These are phyloP conservation scores for Scalesia atractyloides DNA, from an alignment of 129 eudicot species.

Conservation along the genomic window DNA sequence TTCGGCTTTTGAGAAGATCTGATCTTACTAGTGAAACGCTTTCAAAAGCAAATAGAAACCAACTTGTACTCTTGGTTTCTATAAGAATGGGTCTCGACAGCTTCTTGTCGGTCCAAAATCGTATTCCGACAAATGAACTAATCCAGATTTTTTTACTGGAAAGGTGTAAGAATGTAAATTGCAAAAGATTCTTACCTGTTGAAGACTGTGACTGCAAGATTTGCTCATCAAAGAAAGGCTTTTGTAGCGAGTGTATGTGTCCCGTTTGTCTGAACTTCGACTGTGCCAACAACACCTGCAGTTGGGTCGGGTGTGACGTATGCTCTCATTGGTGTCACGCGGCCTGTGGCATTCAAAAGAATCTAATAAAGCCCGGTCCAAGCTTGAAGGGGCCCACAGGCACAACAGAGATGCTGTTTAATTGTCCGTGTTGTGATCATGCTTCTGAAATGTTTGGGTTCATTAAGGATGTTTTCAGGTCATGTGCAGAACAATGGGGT, in stretches of 20 bases:
- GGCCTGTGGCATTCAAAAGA: constrained; percentile 64
- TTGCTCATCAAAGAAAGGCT: constrained; percentile 80
- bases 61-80: constrained; percentile 67
- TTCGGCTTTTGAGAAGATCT: constrained; percentile 62
- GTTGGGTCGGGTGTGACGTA: constrained; percentile 98
- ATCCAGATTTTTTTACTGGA: constrained; percentile 69
- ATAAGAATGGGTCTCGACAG: constrained; percentile 61
- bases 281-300: constrained; percentile 81
- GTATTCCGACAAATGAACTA: constrained; percentile 50
- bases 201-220: constrained; percentile 96
- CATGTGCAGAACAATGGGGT: constrained; percentile 79
- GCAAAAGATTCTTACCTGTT: constrained; percentile 70
- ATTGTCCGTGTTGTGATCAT: constrained; percentile 87
- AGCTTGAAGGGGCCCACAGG: constrained; percentile 63
- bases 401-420: constrained; percentile 77
- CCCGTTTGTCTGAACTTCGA: constrained; percentile 85
- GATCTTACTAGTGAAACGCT: constrained; percentile 73
- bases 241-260: constrained; percentile 94
- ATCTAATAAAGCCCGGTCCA: constrained; percentile 75
- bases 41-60: constrained; percentile 60
- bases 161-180: constrained; percentile 72
- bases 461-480: constrained; percentile 69
- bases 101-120: constrained; percentile 49
- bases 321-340: constrained; percentile 96
- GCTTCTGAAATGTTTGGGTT: constrained; percentile 94